These are phyloP conservation scores for Plasmodium relictum DNA, from an alignment of 169 alveolate genomes.

Conservation along the genomic window DNA sequence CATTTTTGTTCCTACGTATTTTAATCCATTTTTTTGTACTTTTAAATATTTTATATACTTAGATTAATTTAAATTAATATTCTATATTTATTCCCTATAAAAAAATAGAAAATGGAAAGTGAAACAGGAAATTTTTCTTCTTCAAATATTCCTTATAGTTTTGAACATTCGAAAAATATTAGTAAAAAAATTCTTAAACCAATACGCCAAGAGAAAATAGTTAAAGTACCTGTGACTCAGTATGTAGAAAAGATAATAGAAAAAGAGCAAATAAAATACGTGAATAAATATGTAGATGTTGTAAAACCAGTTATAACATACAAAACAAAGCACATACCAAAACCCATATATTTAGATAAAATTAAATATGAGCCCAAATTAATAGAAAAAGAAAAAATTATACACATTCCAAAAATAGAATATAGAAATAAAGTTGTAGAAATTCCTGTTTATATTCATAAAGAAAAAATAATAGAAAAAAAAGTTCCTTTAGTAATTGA, in stretches of 20 bases:
- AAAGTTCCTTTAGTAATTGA: slow-evolving; percentile 71
- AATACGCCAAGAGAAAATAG: slow-evolving; percentile 73
- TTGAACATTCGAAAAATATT: slow-evolving; percentile 65
- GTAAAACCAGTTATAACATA: slow-evolving; percentile 72
- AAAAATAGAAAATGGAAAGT: slow-evolving; percentile 43
- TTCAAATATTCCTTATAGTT: slow-evolving; percentile 41
- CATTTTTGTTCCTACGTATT: not conserved
- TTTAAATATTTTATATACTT: slow-evolving; percentile 10
- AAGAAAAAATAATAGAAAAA: slow-evolving; percentile 72
- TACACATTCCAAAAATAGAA: slow-evolving; percentile 73
- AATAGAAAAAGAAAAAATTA: slow-evolving; percentile 72
- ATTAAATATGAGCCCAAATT: slow-evolving; percentile 65
- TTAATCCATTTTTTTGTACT: not conserved
- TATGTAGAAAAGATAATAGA: slow-evolving; percentile 72
- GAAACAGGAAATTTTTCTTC: slow-evolving; percentile 7
- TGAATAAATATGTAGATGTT: slow-evolving; percentile 73
- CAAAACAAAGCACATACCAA: slow-evolving; percentile 70
- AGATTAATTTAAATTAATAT: slow-evolving; percentile 1
- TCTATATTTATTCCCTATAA: slow-evolving; percentile 4
- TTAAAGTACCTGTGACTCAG: slow-evolving; percentile 74
- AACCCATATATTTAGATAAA: slow-evolving; percentile 74
- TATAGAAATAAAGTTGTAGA: slow-evolving; percentile 76
- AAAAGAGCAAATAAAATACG: slow-evolving; percentile 67
- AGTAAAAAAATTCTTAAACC: slow-evolving; percentile 73
- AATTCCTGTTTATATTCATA: slow-evolving; percentile 70